Percentiles rank a stretch among this genome's conserved stretches.
phyloP scores from a whole-genome alignment of 345 rosid genomes.

The Citrus reticulata region DNA sequence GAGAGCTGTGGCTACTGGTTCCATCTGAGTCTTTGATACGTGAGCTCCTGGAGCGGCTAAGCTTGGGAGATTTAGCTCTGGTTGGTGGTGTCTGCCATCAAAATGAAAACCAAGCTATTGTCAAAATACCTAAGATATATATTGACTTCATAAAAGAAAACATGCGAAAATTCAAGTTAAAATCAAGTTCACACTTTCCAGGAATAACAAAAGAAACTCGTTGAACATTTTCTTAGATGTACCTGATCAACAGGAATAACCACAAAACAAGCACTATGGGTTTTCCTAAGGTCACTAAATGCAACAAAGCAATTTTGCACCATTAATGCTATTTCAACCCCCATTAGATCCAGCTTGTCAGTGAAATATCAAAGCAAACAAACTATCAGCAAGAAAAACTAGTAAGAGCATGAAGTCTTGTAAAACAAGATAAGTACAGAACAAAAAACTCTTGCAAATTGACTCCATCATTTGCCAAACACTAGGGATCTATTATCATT shows the following conservation, averaged over 20 bases:
- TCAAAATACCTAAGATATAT: too few relatives aligned
- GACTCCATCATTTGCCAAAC: neutral
- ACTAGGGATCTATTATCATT: neutral
- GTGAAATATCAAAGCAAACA: neutral
- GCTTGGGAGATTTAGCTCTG: conserved; percentile 15
- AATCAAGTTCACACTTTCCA: neutral
- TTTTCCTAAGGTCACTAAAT: neutral
- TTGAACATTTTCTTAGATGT: neutral
- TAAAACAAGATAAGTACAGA: neutral
- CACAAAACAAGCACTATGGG: neutral
- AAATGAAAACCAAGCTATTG: neutral
- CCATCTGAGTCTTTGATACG: neutral
- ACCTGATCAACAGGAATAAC: neutral
- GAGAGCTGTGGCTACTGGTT: neutral
- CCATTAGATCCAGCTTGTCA: neutral
- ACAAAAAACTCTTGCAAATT: neutral
- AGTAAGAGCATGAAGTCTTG: neutral
- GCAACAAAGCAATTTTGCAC: neutral
- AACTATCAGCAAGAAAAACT: neutral
- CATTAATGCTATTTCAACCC: neutral
- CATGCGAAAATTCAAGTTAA: neutral
- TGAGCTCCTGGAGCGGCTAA: conserved; percentile 1
- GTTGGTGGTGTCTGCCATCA: conserved; percentile 9
- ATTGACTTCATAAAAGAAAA: neutral
- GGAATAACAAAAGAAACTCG: neutral